Evolutionary conservation across 2,329 filamentous ascomycete genomes (phyloP).

Genomic region (Xylariaceae sp.): DNA sequence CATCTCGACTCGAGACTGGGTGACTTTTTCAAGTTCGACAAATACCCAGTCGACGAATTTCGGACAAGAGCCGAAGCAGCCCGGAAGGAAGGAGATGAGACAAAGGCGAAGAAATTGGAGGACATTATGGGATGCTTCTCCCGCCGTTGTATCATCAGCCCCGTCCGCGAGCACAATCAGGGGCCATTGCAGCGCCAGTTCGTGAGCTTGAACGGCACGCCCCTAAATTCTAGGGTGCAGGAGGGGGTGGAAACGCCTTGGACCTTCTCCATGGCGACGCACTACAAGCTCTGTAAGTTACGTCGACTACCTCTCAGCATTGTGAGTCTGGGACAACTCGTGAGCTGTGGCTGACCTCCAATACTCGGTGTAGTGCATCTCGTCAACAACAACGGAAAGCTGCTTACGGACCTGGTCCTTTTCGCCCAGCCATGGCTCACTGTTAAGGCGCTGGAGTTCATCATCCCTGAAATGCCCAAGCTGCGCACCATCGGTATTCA

Average conservation of each 20-base stretch:
- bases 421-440: slow-evolving; percentile 25
- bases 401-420: slow-evolving; percentile 22
- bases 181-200: background rate
- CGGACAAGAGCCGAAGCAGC: background rate
- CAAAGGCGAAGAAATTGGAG: too few species aligned
- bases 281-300: background rate
- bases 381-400: slow-evolving; percentile 11
- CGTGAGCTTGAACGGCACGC: background rate
- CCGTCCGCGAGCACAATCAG: background rate
- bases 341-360: too few species aligned
- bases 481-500: slow-evolving; percentile 23
- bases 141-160: background rate
- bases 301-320: background rate
- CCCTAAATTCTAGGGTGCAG: background rate
- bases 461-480: slow-evolving; percentile 17
- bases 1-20: background rate
- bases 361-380: slow-evolving; percentile 11
- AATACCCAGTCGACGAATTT: background rate
- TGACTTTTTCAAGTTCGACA: slow-evolving; percentile 8
- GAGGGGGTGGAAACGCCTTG: background rate
- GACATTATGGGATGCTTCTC: background rate
- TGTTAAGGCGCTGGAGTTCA: slow-evolving; percentile 12
- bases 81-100: background rate
- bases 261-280: background rate
- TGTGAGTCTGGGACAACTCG: too few species aligned